Evolutionary conservation across 306 rosid species (phyloP), one percentile per base, ranked within the genome.

Genomic region (Potentilla sterilis): DNA sequence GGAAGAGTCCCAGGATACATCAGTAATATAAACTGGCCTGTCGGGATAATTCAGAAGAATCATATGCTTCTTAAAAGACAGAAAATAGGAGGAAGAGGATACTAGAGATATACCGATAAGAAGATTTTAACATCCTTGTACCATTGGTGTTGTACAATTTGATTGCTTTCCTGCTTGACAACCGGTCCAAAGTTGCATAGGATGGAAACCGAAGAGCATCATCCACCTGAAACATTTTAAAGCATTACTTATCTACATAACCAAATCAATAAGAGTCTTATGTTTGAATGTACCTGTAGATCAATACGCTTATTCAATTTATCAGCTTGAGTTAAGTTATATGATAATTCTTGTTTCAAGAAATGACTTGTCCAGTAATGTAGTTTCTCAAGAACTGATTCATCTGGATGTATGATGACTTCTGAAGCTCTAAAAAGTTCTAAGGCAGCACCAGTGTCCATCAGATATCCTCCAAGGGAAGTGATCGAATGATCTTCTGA

Each of bases 351-450:
- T 63, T 80, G 81, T 70, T 81, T 84, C 73, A 94, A 84, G 78
- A 90, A 69, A 74, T 69, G 81, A 51, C 85, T 85, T 10, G 93
- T 84, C 95, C 90, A 86, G 66, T 83, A 69, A 78, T 81, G 83
- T 48, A 78, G 86, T 70, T 85, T 85, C 70, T 76, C 85, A 73
- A 94, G 76, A 84, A 86, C 24, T 16, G 84, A 74, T 73, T 94
- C 98, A 72, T 82, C 81, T 5, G 90, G 94, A 74, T 86, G 79
- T 47, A 85, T 75, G 76, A 75, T 74, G 68, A 85, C 70, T 83
- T 91, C 89, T 64, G 98, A 90, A 80, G 97, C 97, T 81, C 54
- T 90, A 52, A 81, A 90, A 48, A 91, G 80, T 81, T 94, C 98
- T 48, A 91, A 67, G 48, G 87, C 76, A 68, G 93, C 83, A 72